Conservation (phyloP, 2,329 filamentous ascomycete genomes). For the Sporothrix humicola region DNA sequence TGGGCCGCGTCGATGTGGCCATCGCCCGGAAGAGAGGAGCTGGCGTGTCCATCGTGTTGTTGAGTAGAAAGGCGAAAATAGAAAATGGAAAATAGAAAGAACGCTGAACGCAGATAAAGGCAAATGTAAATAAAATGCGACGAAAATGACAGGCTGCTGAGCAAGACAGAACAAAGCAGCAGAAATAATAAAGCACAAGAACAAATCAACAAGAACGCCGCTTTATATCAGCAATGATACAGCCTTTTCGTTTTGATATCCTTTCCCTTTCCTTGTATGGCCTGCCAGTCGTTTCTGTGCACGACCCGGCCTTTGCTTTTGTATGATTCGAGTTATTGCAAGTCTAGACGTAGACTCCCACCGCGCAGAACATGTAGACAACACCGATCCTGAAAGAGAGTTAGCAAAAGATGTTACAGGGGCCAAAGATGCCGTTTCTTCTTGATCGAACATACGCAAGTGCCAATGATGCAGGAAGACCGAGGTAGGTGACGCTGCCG, state of each 20-base stretch:
- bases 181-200: constrained; percentile 1
- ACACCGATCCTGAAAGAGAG: constrained; percentile 74
- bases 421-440: constrained; percentile 25
- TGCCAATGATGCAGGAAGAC: constrained; percentile 83
- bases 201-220: constrained; percentile 27
- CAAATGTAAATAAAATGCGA: constrained; percentile 13
- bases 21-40: constrained; percentile 71
- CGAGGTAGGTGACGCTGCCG: constrained; percentile 75
- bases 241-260: constrained; percentile 37
- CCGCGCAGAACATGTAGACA: constrained; percentile 98
- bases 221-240: constrained; percentile 48
- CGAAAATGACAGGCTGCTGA: background rate
- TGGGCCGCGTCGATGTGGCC: constrained; percentile 76
- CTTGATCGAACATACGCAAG: constrained; percentile 72
- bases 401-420: background rate
- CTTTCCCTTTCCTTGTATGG: constrained; percentile 14
- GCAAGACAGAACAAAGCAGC: background rate
- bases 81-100: background rate
- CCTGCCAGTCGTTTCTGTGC: background rate
- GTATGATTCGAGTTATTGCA: background rate
- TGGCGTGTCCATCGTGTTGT: constrained; percentile 22
- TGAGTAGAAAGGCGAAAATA: no score
- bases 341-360: constrained; percentile 91
- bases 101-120: background rate
- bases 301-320: background rate